Evolutionary conservation across 305 asterid genomes (phyloP).

Genomic region (Fraxinus angustifolia): DNA sequence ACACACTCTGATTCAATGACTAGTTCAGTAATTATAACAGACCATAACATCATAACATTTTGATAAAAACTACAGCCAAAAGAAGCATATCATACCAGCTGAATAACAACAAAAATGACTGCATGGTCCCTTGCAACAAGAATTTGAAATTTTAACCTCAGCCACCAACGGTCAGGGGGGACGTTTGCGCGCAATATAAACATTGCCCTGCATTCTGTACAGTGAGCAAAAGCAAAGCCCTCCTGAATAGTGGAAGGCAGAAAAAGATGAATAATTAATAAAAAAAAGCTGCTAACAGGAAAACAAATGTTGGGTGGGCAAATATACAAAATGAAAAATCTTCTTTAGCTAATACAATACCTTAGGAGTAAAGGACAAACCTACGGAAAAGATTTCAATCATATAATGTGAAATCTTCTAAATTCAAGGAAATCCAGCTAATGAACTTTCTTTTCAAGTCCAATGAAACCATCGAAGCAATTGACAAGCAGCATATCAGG

Average conservation of each 20-base stretch:
- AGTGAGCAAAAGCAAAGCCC: slow-evolving; percentile 99
- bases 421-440: neutral
- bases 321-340: neutral
- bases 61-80: slow-evolving; percentile 1
- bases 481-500: neutral
- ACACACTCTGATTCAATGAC: neutral
- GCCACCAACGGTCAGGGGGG: slow-evolving; percentile 99
- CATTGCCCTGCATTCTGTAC: slow-evolving; percentile 96
- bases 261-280: slow-evolving; percentile 3
- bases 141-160: slow-evolving; percentile 89
- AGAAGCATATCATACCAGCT: slow-evolving; percentile 67
- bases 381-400: neutral
- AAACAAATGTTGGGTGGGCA: neutral
- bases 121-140: slow-evolving; percentile 98
- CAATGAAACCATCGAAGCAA: neutral
- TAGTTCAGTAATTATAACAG: slow-evolving; percentile 6
- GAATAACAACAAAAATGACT: slow-evolving; percentile 76
- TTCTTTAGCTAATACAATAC: neutral
- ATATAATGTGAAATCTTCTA: neutral
- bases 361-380: neutral
- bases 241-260: slow-evolving; percentile 60
- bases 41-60: neutral
- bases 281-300: neutral
- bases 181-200: slow-evolving; percentile 93
- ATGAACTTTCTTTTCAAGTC: neutral